Percentiles rank a stretch among this genome's conserved stretches.
Evolutionary conservation across 768 basidiomycete species (phyloP).

Genomic region (Lactarius vividus): DNA sequence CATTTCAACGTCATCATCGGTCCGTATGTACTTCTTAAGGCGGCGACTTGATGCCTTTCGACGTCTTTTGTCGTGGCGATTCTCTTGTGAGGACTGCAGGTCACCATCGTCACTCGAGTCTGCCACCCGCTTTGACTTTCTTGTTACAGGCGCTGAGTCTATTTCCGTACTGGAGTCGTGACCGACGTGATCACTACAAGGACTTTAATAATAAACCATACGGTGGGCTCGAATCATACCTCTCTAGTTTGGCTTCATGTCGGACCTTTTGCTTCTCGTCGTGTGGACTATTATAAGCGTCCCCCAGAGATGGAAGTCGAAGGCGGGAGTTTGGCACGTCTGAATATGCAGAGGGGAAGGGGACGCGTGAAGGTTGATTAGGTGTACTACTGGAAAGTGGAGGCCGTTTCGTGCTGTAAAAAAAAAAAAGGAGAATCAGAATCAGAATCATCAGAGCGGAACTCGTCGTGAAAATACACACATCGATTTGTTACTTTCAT

Average conservation of each 20-base stretch:
- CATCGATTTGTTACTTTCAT: slow-evolving; percentile 9
- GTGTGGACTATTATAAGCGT: not conserved
- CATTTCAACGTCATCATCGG: slow-evolving; percentile 40
- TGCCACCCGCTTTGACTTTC: slow-evolving; percentile 25
- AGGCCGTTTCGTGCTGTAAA: slow-evolving; percentile 7
- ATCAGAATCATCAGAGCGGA: not conserved
- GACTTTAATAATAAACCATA: not conserved
- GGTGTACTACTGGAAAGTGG: not conserved
- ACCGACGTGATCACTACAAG: slow-evolving; percentile 5
- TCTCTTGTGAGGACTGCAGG: slow-evolving; percentile 19
- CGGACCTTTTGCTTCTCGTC: slow-evolving; percentile 3
- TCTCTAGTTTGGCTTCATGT: not conserved
- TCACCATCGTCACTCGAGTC: slow-evolving; percentile 27
- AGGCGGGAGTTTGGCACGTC: slow-evolving; percentile 5
- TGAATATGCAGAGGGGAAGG: not conserved
- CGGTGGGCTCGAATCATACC: not conserved
- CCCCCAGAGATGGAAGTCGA: not conserved
- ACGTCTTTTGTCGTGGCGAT: slow-evolving; percentile 27
- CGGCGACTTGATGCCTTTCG: slow-evolving; percentile 26
- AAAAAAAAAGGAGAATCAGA: not conserved
- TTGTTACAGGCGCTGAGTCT: slow-evolving; percentile 7
- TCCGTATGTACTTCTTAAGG: slow-evolving; percentile 14
- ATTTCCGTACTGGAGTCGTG: slow-evolving; percentile 12
- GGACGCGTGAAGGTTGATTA: slow-evolving; percentile 2
- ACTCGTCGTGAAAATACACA: not conserved